These are phyloP conservation scores for Collybia sp. DNA, from an alignment of 768 basidiomycete genomes.

Conservation along the genomic window DNA sequence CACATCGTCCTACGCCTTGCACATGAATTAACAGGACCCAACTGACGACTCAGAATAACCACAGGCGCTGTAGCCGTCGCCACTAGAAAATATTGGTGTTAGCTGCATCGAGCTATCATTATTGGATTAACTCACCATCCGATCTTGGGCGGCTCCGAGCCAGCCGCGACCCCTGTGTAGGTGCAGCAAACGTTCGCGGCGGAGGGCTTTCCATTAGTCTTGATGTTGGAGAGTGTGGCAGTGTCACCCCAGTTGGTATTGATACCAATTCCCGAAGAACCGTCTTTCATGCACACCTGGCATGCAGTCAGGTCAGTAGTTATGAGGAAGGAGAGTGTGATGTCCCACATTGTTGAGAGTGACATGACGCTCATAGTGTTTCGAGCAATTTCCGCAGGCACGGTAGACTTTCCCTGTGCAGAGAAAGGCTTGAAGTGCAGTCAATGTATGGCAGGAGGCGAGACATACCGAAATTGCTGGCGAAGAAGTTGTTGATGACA, in stretches of 20 bases:
- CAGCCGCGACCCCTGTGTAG: constrained; percentile 16
- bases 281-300: constrained; percentile 16
- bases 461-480: constrained; percentile 17
- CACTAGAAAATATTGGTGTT: constrained; percentile 7
- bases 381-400: constrained; percentile 21
- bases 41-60: constrained; percentile 15
- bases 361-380: constrained; percentile 17
- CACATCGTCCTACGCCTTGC: too few species aligned
- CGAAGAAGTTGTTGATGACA: constrained; percentile 20
- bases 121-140: constrained; percentile 16
- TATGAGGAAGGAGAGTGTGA: neutral
- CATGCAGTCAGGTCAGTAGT: neutral
- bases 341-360: constrained; percentile 17
- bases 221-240: constrained; percentile 17
- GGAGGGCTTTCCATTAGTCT: constrained; percentile 20
- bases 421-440: neutral
- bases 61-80: constrained; percentile 18
- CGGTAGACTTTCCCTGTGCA: constrained; percentile 21
- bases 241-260: constrained; percentile 24
- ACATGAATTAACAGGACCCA: constrained; percentile 14
- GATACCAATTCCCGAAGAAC: constrained; percentile 19
- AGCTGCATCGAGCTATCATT: neutral
- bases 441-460: neutral
- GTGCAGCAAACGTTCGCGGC: constrained; percentile 20
- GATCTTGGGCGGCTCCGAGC: constrained; percentile 21